Evolutionary conservation across 2,329 filamentous ascomycete genomes (phyloP), one percentile per base, ranked within the genome.

Genomic region (Rhynchosporium secalis): DNA sequence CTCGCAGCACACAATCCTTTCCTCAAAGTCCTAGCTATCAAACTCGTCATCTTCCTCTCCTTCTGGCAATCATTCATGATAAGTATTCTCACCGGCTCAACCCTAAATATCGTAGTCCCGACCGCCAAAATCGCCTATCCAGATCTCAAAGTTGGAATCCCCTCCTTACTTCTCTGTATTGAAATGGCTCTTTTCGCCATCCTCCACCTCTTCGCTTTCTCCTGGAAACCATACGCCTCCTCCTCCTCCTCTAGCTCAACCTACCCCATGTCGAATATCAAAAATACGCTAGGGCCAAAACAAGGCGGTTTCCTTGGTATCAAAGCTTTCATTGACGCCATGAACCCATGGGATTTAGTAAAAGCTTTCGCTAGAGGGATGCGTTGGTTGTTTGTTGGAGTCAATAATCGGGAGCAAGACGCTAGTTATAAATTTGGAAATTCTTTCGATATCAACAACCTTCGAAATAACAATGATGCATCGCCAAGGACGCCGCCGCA

Each of bases 41-140:
- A 96, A 76, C 82, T 96, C 33, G 91, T 96, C 72, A 92, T 96
- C 71, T 96, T 96, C 79, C 82, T 96, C 68, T 92, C 88, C 41
- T 96, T 96, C 76, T 96, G 92, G 92, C 92, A 96, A 72, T 80
- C 78, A 75, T 81, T 82, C 70, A 68, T 86, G 57, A 86, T 90
- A 67, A 85, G 81, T 26, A 79, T 88, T 62, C 77, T 89, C 26
- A 83, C 83, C 20, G 74, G 72, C 76, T 81, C 75, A 2, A 77
- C 79, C 4, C 75, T 79, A 66, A 81, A 83, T 75, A 57, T 69
- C 6, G 57, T 71, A n/a, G 40, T 48, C 4, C 65, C 68, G 6
- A 68, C 61, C 10, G 20, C 62, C 1, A 81, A 82, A 40, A 76
- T 96, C 12, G 84, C 85, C 38, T 87, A 87, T 47, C 87, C 87